A percentile compares a stretch with the other conserved stretches of the same genome.
Conservation (phyloP, 768 basidiomycete genomes). For the Cantharellus cinnabarinus region DNA sequence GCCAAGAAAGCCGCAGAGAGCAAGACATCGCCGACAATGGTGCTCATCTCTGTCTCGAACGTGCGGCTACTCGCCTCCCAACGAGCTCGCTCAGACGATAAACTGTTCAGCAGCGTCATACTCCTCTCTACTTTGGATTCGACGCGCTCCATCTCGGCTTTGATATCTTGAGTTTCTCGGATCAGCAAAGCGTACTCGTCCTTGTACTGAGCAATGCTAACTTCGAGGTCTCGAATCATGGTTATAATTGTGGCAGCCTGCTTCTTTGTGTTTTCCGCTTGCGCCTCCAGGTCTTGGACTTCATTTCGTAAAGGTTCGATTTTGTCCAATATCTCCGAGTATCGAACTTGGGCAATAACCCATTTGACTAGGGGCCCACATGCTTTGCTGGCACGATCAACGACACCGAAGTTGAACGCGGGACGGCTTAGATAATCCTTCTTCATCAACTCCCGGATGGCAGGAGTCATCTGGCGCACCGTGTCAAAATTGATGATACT, state of each 20-base stretch:
- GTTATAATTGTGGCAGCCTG: slow-evolving; percentile 77
- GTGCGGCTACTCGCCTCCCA: slow-evolving; percentile 92
- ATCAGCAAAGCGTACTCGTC: slow-evolving; percentile 94
- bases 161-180: slow-evolving; percentile 92
- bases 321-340: slow-evolving; percentile 92
- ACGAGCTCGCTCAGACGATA: slow-evolving; percentile 82
- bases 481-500: slow-evolving; percentile 95
- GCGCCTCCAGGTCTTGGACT: slow-evolving; percentile 76
- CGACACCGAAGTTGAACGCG: slow-evolving; percentile 84
- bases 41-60: slow-evolving; percentile 96
- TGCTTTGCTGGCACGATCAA: slow-evolving; percentile 87
- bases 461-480: slow-evolving; percentile 69
- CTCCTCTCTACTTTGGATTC: slow-evolving; percentile 94
- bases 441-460: slow-evolving; percentile 78
- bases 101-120: slow-evolving; percentile 80
- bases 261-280: slow-evolving; percentile 88
- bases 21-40: slow-evolving; percentile 90
- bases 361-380: slow-evolving; percentile 97
- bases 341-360: slow-evolving; percentile 91
- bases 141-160: slow-evolving; percentile 92
- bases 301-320: slow-evolving; percentile 93
- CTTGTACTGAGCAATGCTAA: slow-evolving; percentile 85
- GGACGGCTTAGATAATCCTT: slow-evolving; percentile 80
- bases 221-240: slow-evolving; percentile 82
- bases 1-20: slow-evolving; percentile 92